Evolutionary conservation across 805 yeast species (phyloP).

Genomic region (Teunomyces cretensis): DNA sequence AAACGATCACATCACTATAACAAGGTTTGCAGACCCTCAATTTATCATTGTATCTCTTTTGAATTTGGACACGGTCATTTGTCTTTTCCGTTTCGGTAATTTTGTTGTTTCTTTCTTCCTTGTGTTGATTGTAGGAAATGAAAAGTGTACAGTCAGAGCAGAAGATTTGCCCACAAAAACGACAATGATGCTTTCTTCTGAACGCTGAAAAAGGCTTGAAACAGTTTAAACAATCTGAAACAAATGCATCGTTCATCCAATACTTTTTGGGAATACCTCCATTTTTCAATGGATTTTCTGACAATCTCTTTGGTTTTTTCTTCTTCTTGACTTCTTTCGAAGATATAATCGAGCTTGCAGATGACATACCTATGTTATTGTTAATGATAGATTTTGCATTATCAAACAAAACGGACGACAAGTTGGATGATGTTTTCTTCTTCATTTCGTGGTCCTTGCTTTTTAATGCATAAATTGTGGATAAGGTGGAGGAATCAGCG

Average conservation of each 20-base stretch:
- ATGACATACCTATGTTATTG: conserved; percentile 27
- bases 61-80: conserved; percentile 8
- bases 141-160: conserved; percentile 80
- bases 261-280: conserved; percentile 71
- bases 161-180: conserved; percentile 94
- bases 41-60: conserved; percentile 61
- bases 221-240: conserved; percentile 83
- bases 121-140: conserved; percentile 55
- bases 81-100: conserved; percentile 11
- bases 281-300: conserved; percentile 43
- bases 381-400: conserved; percentile 39
- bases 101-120: conserved; percentile 30
- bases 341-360: conserved; percentile 29
- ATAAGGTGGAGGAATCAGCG: conserved; percentile 21
- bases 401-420: conserved; percentile 34
- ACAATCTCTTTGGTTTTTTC: conserved; percentile 28
- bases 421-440: conserved; percentile 29
- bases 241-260: conserved; percentile 96
- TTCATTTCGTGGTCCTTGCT: conserved; percentile 18
- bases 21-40: conserved; percentile 80
- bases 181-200: conserved; percentile 89
- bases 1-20: conserved; percentile 65
- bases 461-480: conserved; percentile 25
- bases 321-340: conserved; percentile 17
- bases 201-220: conserved; percentile 79